Conservation (phyloP, 163 green algal genomes). For the Prototheca cutis region DNA sequence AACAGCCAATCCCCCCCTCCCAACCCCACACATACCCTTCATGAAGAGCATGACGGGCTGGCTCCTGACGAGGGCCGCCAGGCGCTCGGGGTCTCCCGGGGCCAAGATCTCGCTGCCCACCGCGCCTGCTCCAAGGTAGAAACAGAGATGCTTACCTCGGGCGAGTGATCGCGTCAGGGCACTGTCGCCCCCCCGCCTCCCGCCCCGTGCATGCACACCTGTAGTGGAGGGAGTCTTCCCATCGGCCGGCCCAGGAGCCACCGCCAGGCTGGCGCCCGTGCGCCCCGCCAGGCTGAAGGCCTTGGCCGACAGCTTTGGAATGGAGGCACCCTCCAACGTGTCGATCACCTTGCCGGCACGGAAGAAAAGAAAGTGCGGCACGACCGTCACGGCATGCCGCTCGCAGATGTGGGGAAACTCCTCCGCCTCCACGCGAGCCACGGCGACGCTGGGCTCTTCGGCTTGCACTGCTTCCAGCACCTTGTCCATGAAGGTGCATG, state of each 20-base stretch:
- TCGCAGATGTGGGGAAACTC: conserved; percentile 17
- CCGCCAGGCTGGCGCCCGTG: too few relatives aligned
- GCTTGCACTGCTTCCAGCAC: conserved; percentile 49
- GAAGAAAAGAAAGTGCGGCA: conserved; percentile 25
- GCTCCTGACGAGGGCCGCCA: conserved; percentile 16
- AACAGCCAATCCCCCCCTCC: neutral
- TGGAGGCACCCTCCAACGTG: conserved; percentile 67
- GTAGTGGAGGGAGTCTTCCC: too few relatives aligned
- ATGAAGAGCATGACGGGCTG: conserved; percentile 88
- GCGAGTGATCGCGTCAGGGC: too few relatives aligned
- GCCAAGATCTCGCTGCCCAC: too few relatives aligned
- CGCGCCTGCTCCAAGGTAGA: too few relatives aligned
- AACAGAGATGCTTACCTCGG: neutral
- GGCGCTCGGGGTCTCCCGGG: neutral
- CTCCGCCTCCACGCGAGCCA: conserved; percentile 47
- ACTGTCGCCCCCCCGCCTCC: too few relatives aligned
- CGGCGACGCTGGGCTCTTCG: conserved; percentile 29
- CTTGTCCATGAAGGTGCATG: conserved; percentile 66
- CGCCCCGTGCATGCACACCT: neutral
- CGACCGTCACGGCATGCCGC: conserved; percentile 10
- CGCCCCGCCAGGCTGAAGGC: conserved; percentile 22
- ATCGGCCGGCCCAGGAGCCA: too few relatives aligned
- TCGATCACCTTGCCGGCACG: conserved; percentile 41
- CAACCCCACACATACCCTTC: conserved; percentile 47
- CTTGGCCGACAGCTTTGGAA: conserved; percentile 42